Percentiles rank a stretch among this genome's conserved stretches.
Conservation (phyloP, 2,329 filamentous ascomycete genomes). For the Epichloe sibirici region DNA sequence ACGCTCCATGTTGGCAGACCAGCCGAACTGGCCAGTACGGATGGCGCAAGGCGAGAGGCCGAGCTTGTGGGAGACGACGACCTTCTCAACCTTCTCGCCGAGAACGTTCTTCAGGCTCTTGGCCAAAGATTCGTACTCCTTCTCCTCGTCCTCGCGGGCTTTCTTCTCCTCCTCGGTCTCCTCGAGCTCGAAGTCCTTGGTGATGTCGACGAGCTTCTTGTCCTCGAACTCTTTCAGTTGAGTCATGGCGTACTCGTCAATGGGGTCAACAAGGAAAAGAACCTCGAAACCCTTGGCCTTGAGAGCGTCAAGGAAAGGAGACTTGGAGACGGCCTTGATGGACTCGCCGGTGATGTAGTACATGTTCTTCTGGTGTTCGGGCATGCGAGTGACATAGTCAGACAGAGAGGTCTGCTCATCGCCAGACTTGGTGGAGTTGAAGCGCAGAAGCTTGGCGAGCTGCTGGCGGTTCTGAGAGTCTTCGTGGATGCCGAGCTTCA, state of each 20-base stretch:
- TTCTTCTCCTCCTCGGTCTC: slow-evolving; percentile 99
- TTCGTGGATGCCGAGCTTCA: slow-evolving; percentile 99
- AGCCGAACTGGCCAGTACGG: slow-evolving; percentile 98
- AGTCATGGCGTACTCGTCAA: slow-evolving; percentile 98
- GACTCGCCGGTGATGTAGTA: slow-evolving; percentile 99
- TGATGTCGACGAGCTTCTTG: slow-evolving; percentile 99
- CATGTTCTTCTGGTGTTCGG: slow-evolving; percentile 99
- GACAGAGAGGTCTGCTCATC: slow-evolving; percentile 88
- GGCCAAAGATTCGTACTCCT: slow-evolving; percentile 88
- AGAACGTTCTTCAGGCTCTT: slow-evolving; percentile 99
- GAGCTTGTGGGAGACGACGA: slow-evolving; percentile 97
- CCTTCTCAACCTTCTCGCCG: slow-evolving; percentile 99
- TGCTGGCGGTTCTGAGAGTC: slow-evolving; percentile 89
- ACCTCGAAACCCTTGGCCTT: slow-evolving; percentile 99
- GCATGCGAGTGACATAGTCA: slow-evolving; percentile 99
- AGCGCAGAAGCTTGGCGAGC: slow-evolving; percentile 97
- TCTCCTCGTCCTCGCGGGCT: slow-evolving; percentile 88
- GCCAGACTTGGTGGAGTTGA: slow-evolving; percentile 97
- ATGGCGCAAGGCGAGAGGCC: slow-evolving; percentile 91
- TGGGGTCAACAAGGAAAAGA: slow-evolving; percentile 97
- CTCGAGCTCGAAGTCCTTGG: slow-evolving; percentile 99
- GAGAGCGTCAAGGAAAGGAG: slow-evolving; percentile 95
- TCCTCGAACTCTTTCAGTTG: slow-evolving; percentile 99
- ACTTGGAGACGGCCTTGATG: slow-evolving; percentile 94
- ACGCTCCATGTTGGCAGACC: slow-evolving; percentile 99